Base-by-base conservation (phyloP, 768 basidiomycete genomes). In the Boletus rubescentipes region DNA sequence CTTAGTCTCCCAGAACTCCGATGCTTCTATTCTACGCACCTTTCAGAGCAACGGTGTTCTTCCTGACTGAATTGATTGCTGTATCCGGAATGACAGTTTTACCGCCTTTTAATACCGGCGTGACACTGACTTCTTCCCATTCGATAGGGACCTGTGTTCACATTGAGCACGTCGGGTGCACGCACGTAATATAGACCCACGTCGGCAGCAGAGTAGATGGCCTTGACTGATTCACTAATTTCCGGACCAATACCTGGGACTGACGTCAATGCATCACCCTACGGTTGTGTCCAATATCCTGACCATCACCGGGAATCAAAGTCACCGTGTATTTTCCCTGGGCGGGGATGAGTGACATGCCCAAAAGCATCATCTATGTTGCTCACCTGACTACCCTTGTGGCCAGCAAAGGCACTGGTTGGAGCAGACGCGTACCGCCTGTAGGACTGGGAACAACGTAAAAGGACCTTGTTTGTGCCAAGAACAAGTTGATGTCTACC, bases 91-190 rank as follows among this genome's bases (percentile, higher is more conserved):
- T 98, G 56, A 92, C 92, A 45, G 94, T 97, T 80, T 98, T 97
- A 46, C 97, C 97, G 54, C 87, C 87, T 73, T 93, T 93, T 54
- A 98, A 77, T 49, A 96, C 83, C 12, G 97, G 97, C 8, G 92
- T 89, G 44, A 99, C 97, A 69, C 88, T 91, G 72, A 98, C 96
- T 75, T 98, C 97, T 72, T 99, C 97, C 97, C 97, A 99, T 75
- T 93, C 82, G 65, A 99, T 97, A 41, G 97, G 97, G 23, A 97
- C 96, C 93, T 96, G 55, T 32, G 32, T 48, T 46, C 12, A 43
- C 21, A n/a, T 26, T 70, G 45, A 63, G 58, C 18, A 43, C 20
- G 45, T 5, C 55, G 40, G 34, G n/a, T 18, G 47, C 32, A 50
- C 20, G 37, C 43, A 57, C 30, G 20, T 46, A 49, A 58, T 21